Evolutionary conservation across 169 alveolate genomes (phyloP), one percentile per base, ranked within the genome.

Genomic region (Pseudocohnilembus persalinus): DNA sequence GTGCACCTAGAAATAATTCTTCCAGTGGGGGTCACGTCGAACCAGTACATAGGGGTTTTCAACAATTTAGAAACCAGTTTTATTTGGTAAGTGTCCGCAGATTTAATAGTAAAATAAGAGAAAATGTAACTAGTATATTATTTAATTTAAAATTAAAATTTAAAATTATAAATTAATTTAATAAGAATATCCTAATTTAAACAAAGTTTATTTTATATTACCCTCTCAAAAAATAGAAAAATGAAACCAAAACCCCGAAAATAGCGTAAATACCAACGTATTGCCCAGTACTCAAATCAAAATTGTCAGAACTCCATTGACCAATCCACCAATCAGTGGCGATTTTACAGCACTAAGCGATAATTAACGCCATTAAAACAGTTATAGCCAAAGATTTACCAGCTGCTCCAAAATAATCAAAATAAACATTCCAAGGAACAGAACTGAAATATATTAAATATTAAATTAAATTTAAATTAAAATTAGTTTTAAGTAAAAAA

Each of bases 21-120:
- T 29, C 97, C 97, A 31, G 88, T 90, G 29, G 97, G 95, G 25
- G 93, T 88, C 26, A 90, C 90, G 79, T 93, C 97, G 77, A 88
- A 91, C 84, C 82, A 91, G 73, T 72, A 77, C 6, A 77, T 63
- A 31, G 82, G 82, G 27, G 74, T 77, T 6, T 33, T 64, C 34
- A 77, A 33, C 28, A 77, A n/a, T 31, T 77, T 77, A 6, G 11
- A 11, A 0, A 77, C 11, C 68, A 77, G 73, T 6, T 11, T 11
- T 33, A 31, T 0, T 11, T 77, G 63, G n/a, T 31, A 77, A 27
- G 30, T 77, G 34, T 77, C 29, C 0, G 82, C 34, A 33, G 73
- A 33, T 31, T 32, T 77, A 20, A 77, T 28, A 77, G 74, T 77
- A 72, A 77, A 77, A 25, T 33, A 0, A 77, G 74, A 64, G 34